phyloP scores from a whole-genome alignment of 257 asterid genomes.

The Coffea canephora region DNA sequence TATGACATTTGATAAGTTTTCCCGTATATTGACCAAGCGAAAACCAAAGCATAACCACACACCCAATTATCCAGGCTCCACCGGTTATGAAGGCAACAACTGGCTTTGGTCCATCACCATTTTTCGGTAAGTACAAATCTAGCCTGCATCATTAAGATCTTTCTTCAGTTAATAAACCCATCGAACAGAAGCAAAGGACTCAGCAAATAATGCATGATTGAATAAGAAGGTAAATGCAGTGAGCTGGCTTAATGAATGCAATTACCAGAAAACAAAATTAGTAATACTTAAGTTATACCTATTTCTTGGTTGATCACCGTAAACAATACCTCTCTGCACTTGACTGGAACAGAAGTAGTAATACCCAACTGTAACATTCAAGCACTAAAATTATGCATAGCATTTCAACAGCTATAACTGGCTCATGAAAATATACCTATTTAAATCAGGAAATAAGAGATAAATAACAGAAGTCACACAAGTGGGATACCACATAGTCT shows the following conservation, averaged over 20 bases:
- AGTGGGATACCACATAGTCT: neutral
- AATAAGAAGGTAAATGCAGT: neutral
- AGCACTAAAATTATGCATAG: slow-evolving; percentile 12
- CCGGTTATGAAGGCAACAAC: slow-evolving; percentile 97
- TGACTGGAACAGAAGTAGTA: slow-evolving; percentile 71
- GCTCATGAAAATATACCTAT: neutral
- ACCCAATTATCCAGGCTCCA: slow-evolving; percentile 99
- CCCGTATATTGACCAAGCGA: neutral
- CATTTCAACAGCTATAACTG: slow-evolving; percentile 7
- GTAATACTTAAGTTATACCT: slow-evolving; percentile 42
- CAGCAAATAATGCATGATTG: neutral
- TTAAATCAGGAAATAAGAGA: neutral
- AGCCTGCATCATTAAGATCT: slow-evolving; percentile 49
- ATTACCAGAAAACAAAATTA: slow-evolving; percentile 3
- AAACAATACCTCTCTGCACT: slow-evolving; percentile 75
- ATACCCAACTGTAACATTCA: slow-evolving; percentile 74
- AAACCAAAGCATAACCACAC: slow-evolving; percentile 19
- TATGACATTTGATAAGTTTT: neutral
- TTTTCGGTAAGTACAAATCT: slow-evolving; percentile 80
- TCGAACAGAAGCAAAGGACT: neutral
- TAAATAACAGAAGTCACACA: neutral
- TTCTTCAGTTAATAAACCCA: slow-evolving; percentile 13
- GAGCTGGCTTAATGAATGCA: neutral
- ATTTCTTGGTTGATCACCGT: slow-evolving; percentile 92
- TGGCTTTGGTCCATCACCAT: slow-evolving; percentile 71